Percentiles rank a stretch among this genome's conserved stretches.
Evolutionary conservation across 2,329 filamentous ascomycete species (phyloP).

Genomic region (Stagonosporopsis rhizophila): DNA sequence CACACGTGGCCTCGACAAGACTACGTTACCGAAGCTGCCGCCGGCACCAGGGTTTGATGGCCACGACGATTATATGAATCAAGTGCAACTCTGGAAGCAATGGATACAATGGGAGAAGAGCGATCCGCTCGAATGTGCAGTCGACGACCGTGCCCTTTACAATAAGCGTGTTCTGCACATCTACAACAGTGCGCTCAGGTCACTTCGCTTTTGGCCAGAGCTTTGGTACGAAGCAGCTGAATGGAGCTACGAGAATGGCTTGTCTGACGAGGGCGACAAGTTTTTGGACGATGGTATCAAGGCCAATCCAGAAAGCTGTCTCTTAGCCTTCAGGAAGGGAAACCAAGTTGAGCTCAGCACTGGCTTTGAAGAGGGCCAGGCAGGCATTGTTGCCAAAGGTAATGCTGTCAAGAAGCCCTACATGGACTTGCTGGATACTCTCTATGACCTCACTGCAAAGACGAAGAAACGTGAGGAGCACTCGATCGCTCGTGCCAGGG

Average conservation of each 20-base stretch:
- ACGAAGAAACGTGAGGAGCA: constrained; percentile 71
- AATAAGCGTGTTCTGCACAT: constrained; percentile 84
- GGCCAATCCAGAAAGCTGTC: constrained; percentile 91
- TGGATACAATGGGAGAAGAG: constrained; percentile 97
- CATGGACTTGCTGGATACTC: constrained; percentile 79
- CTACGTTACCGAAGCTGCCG: constrained; percentile 79
- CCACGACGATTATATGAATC: constrained; percentile 80
- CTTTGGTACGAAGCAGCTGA: constrained; percentile 95
- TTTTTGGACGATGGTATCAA: constrained; percentile 83
- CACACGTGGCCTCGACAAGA: constrained; percentile 76
- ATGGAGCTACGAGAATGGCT: constrained; percentile 83
- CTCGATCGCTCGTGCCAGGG: constrained; percentile 62
- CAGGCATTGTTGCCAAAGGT: constrained; percentile 68
- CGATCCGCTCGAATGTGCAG: constrained; percentile 84
- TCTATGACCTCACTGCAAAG: constrained; percentile 87
- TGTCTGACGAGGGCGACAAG: constrained; percentile 75
- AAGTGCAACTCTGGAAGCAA: constrained; percentile 87
- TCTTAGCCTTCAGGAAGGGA: constrained; percentile 87
- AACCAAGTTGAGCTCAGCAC: constrained; percentile 85
- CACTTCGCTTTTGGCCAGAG: constrained; percentile 91
- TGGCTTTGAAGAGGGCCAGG: constrained; percentile 77
- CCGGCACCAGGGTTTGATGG: constrained; percentile 87
- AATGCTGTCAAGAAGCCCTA: constrained; percentile 82
- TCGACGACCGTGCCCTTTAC: constrained; percentile 78
- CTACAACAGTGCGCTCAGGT: constrained; percentile 94